phyloP scores from a whole-genome alignment of 257 asterid genomes.

The Gentiana dahurica region DNA sequence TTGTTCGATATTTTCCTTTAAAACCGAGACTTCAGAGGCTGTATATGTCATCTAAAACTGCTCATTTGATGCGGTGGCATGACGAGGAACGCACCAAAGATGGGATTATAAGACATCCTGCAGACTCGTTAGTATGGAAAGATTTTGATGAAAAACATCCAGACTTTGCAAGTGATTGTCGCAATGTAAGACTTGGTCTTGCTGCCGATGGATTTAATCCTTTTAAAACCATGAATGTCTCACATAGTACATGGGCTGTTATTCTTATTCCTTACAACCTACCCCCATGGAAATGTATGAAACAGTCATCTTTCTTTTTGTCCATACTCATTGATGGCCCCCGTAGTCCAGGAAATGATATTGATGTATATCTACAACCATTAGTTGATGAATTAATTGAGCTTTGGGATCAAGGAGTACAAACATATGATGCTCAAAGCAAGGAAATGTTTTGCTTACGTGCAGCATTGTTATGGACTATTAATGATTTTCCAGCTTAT shows the following conservation, averaged over 20 bases:
- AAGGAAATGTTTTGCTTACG: neutral
- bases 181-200: too few relatives aligned
- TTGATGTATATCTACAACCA: neutral
- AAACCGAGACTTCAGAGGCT: too few relatives aligned
- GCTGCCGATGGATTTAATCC: too few relatives aligned
- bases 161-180: too few relatives aligned
- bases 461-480: neutral
- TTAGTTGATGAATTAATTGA: neutral
- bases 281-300: neutral
- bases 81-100: too few relatives aligned
- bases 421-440: neutral
- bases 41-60: too few relatives aligned
- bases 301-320: neutral
- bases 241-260: neutral
- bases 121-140: too few relatives aligned
- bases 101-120: too few relatives aligned
- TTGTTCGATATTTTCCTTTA: neutral
- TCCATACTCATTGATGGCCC: neutral
- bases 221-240: too few relatives aligned
- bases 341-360: neutral
- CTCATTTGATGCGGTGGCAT: too few relatives aligned
- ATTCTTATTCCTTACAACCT: neutral
- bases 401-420: neutral
- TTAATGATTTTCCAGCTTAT: constrained; percentile 2
- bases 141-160: too few relatives aligned